These are phyloP conservation scores for Eucalyptus globulus DNA, from an alignment of 345 rosid genomes.

Conservation along the genomic window DNA sequence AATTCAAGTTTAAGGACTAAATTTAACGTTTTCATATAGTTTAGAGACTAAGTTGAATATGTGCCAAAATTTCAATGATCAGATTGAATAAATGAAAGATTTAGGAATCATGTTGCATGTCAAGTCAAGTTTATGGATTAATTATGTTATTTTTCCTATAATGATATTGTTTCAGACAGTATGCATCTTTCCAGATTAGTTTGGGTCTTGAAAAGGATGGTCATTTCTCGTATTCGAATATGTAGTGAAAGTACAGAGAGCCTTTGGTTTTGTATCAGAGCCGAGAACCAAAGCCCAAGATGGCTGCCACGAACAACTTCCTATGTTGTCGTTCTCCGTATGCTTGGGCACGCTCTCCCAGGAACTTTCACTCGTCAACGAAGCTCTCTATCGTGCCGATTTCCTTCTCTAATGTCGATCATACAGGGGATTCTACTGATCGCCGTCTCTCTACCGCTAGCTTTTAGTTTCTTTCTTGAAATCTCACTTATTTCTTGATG, in stretches of 20 bases:
- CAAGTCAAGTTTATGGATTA: too few relatives aligned
- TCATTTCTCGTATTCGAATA: neutral
- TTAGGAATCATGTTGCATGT: fast-evolving
- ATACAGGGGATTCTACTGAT: neutral
- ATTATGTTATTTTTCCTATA: too few relatives aligned
- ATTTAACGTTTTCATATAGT: too few relatives aligned
- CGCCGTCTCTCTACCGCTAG: fast-evolving
- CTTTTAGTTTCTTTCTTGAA: neutral
- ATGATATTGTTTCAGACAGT: too few relatives aligned
- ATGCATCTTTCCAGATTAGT: neutral
- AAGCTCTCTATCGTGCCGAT: neutral
- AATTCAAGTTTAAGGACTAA: too few relatives aligned
- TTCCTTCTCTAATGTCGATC: fast-evolving
- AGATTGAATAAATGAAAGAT: too few relatives aligned
- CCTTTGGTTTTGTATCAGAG: neutral
- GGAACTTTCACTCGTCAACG: fast-evolving
- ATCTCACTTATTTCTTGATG: neutral
- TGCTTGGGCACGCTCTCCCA: neutral
- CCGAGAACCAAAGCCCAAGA: neutral
- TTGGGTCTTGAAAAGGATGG: neutral
- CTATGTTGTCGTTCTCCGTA: neutral
- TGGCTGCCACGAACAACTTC: neutral
- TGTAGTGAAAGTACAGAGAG: neutral
- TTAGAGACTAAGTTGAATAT: fast-evolving
- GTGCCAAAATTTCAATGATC: fast-evolving